Evolutionary conservation across 371 early-diverging fungal species (phyloP).

Genomic region (Basidiobolus meristosporus): DNA sequence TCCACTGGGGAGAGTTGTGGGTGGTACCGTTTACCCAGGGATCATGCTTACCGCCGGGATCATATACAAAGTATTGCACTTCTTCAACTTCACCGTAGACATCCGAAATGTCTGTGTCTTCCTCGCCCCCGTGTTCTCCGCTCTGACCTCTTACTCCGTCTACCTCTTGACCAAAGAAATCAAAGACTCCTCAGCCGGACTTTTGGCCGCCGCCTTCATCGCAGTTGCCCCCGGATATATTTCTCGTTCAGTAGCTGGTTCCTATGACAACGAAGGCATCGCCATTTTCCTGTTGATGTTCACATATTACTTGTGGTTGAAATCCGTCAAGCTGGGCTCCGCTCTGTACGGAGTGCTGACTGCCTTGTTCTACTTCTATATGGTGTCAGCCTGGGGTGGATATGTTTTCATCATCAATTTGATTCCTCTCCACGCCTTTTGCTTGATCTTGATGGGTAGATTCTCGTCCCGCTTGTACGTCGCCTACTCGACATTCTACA

Average conservation of each 20-base stretch:
- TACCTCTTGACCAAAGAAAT: conserved; percentile 81
- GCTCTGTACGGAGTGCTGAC: conserved; percentile 70
- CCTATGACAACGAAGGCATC: conserved; percentile 98
- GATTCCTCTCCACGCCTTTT: conserved; percentile 92
- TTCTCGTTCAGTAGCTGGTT: conserved; percentile 97
- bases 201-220: conserved; percentile 91
- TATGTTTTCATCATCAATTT: conserved; percentile 98
- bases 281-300: conserved; percentile 95
- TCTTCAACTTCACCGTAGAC: conserved; percentile 82
- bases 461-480: conserved; percentile 87
- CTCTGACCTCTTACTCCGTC: conserved; percentile 81
- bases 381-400: conserved; percentile 99
- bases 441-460: conserved; percentile 87
- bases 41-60: conserved; percentile 95
- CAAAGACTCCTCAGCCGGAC: conserved; percentile 77
- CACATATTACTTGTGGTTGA: conserved; percentile 93
- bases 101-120: conserved; percentile 96
- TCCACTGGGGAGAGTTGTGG: conserved; percentile 95
- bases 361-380: conserved; percentile 94
- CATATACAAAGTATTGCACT: conserved; percentile 80
- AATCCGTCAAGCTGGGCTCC: conserved; percentile 82
- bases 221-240: conserved; percentile 97
- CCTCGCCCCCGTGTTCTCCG: conserved; percentile 89
- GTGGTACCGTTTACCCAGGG: conserved; percentile 95
- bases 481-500: conserved; percentile 92